Base-by-base conservation (phyloP, 2,329 filamentous ascomycete genomes). In the Pleurostoma richardsiae region DNA sequence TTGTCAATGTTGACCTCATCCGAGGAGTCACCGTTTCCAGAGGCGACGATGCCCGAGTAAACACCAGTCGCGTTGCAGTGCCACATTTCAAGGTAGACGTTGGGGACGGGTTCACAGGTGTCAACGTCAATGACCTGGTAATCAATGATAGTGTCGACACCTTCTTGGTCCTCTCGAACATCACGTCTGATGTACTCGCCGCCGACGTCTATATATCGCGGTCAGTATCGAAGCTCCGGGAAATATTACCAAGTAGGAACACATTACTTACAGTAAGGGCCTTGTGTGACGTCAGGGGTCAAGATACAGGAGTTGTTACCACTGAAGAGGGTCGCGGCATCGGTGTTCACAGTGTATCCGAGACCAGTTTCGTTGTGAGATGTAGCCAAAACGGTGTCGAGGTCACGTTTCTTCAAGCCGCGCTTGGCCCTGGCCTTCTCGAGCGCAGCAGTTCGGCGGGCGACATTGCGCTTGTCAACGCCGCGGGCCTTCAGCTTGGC, bases 11-110 rank as follows among this genome's bases (percentile, higher is more conserved):
- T 73, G 38, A 52, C 53, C 1, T 58, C 49, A 48, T 73, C 71
- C n/a, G 55, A 56, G 28, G 58, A 56, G 55, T 67, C 60, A 29
- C 63, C 66, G 52, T 67, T 68, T 42, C 65, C 65, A 8, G 58
- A 62, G 30, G 56, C 58, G 42, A 58, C 49, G 38, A 61, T 56
- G 11, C 68, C 63, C n/a, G 64, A 56, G 52, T 67, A 70, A 30
- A 60, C 57, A 28, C 60, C 70, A 5, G 68, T 71, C n/a, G 66
- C 50, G 51, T 71, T 72, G 54, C 58, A 63, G 53, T 61, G 69
- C 77, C 77, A 81, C 53, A 78, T 71, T 54, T 80, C 76, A n/a
- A 79, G 56, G 48, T 67, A 74, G 8, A 69, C 66, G 43, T 72
- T 59, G 2, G 70, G 64, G 1, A 79, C 67, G 6, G 72, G 70